These are phyloP conservation scores for Xylaria sp. DNA, from an alignment of 2,329 filamentous ascomycete genomes.

Conservation along the genomic window DNA sequence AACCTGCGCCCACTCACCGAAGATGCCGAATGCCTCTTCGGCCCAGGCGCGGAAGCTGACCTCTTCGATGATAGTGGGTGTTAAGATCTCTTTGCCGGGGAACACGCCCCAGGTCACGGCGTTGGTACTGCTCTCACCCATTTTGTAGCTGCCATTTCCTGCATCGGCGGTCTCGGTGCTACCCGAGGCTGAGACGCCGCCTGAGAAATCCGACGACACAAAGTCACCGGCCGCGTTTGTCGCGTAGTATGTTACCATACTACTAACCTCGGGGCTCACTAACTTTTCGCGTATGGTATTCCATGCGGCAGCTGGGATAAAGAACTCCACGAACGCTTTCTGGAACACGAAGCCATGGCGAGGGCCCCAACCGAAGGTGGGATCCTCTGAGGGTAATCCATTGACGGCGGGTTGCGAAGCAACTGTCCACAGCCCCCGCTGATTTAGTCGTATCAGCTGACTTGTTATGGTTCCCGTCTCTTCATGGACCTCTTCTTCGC, in stretches of 20 bases:
- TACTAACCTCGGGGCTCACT: conserved; percentile 64
- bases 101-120: conserved; percentile 98
- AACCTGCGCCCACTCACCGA: conserved; percentile 90
- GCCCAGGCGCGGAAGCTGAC: conserved; percentile 94
- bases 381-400: conserved; percentile 78
- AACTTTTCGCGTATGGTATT: conserved; percentile 71
- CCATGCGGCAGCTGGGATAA: conserved; percentile 82
- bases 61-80: conserved; percentile 95
- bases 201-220: conserved; percentile 70
- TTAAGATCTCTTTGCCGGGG: conserved; percentile 93
- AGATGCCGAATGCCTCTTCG: conserved; percentile 96
- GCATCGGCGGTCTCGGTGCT: neutral
- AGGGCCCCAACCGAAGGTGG: conserved; percentile 93
- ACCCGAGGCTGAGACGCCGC: conserved; percentile 44
- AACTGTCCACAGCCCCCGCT: conserved; percentile 92
- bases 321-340: conserved; percentile 98
- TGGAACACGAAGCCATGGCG: conserved; percentile 95
- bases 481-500: conserved; percentile 84
- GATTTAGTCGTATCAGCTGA: conserved; percentile 79
- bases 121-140: conserved; percentile 73
- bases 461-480: conserved; percentile 85
- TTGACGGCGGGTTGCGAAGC: conserved; percentile 96
- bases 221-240: conserved; percentile 83
- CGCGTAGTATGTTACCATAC: conserved; percentile 87
- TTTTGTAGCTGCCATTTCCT: conserved; percentile 6